A percentile compares a stretch with the other conserved stretches of the same genome.
Evolutionary conservation across 768 basidiomycete species (phyloP).

Genomic region (Agrocybe praecox): DNA sequence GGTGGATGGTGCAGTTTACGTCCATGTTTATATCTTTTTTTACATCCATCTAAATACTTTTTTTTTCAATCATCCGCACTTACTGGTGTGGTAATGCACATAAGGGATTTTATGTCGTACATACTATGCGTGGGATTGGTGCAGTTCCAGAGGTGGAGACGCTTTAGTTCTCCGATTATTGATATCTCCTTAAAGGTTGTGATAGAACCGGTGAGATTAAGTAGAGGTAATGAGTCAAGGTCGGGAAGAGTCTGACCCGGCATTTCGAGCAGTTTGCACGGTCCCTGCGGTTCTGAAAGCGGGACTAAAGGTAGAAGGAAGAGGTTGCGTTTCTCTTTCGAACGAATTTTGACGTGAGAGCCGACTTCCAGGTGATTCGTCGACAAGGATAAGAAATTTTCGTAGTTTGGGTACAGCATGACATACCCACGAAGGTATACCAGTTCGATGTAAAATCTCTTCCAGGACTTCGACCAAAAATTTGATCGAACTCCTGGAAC

Average conservation of each 20-base stretch:
- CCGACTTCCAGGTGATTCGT: conserved; percentile 92
- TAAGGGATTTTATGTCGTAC: conserved; percentile 17
- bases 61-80: conserved; percentile 12
- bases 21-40: conserved; percentile 16
- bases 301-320: conserved; percentile 76
- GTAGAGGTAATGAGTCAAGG: conserved; percentile 60
- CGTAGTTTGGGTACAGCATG: conserved; percentile 90
- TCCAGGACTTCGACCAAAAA: conserved; percentile 83
- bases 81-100: conserved; percentile 16
- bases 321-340: conserved; percentile 58
- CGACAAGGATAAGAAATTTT: conserved; percentile 70
- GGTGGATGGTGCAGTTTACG: conserved; percentile 11
- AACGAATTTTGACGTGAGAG: conserved; percentile 69
- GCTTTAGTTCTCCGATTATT: conserved; percentile 34
- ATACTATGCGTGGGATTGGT: conserved; percentile 6
- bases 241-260: conserved; percentile 54
- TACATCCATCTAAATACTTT: background rate
- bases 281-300: conserved; percentile 29
- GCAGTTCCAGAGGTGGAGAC: conserved; percentile 37
- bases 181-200: conserved; percentile 34
- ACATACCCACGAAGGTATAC: conserved; percentile 80
- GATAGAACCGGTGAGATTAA: conserved; percentile 66
- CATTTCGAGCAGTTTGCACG: conserved; percentile 53
- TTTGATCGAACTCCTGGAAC: conserved; percentile 82
- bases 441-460: conserved; percentile 88